Conservation (phyloP, 1,284 basidiomycete species). For the Ganoderma meredithae region DNA sequence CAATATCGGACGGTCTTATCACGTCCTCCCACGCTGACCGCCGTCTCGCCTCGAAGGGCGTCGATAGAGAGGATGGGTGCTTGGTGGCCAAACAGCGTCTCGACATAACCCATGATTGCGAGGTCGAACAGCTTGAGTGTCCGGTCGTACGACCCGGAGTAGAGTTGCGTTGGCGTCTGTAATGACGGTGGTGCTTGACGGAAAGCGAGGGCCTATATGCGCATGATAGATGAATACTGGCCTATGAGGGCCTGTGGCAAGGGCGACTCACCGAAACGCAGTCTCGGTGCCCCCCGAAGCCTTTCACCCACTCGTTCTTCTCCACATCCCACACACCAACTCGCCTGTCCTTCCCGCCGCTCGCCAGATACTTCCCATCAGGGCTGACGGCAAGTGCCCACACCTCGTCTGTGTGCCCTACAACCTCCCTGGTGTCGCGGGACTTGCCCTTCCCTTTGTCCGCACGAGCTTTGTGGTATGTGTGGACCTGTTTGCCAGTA, state of each 20-base stretch:
- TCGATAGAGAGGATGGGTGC: constrained; percentile 85
- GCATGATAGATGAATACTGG: constrained; percentile 12
- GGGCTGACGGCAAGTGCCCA: constrained; percentile 84
- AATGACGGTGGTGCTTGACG: constrained; percentile 74
- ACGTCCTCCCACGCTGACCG: constrained; percentile 87
- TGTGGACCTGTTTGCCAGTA: constrained; percentile 63
- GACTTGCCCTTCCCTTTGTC: constrained; percentile 68
- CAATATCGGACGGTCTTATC: constrained; percentile 95
- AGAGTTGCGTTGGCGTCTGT: constrained; percentile 64
- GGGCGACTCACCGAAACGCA: constrained; percentile 74
- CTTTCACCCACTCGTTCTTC: constrained; percentile 76
- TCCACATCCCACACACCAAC: constrained; percentile 88
- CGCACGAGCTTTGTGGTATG: constrained; percentile 64
- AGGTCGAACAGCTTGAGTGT: constrained; percentile 93
- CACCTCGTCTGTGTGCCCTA: constrained; percentile 90
- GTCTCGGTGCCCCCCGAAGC: constrained; percentile 88
- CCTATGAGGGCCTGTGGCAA: not conserved
- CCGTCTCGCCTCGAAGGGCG: constrained; percentile 83
- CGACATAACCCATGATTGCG: constrained; percentile 87
- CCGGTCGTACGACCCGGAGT: constrained; percentile 90
- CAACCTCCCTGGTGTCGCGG: constrained; percentile 56
- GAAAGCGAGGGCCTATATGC: constrained; percentile 74
- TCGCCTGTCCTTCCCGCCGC: constrained; percentile 85
- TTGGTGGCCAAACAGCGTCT: constrained; percentile 98
- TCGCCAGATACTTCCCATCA: constrained; percentile 87